Evolutionary conservation across 805 yeast genomes (phyloP), one percentile per base, ranked within the genome.

Genomic region (Kuraishia hungarica): DNA sequence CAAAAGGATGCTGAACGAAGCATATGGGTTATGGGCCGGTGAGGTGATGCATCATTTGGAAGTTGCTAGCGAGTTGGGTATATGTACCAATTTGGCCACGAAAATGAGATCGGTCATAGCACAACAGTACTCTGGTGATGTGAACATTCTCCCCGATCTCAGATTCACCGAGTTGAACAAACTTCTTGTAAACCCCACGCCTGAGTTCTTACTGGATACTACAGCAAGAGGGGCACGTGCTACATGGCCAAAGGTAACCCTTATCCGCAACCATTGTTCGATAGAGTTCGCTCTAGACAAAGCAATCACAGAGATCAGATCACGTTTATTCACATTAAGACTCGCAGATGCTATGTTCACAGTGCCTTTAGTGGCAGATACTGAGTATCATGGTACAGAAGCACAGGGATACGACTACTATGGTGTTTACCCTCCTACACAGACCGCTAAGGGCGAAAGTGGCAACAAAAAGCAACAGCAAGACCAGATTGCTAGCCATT

Each of bases 121-220:
- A 0, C 99, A 94, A 65, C 84, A 84, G 58, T 94, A 94, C 67
- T 84, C 92, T 13, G 99, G 99, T 1, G 96, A 94, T 67, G 86
- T 94, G 47, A 94, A 98, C 1, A 91, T 94, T 51, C 69, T 96
- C 50, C 99, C 98, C 0, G 88, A 87, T 52, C 74, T 87, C 56
- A 72, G 77, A 46, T 69, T 82, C 53, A 60, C 75, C 0, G 91
- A 89, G 58, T 71, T 89, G 52, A 69, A 76, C 43, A 82, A 81
- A 55, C 67, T 94, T 35, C 75, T 94, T 61, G 77, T 79, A 21
- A 93, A 94, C 64, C 99, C 99, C 1, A 80, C 92, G 0, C 84
- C 87, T 0, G 88, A 82, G 54, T 89, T 87, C 62, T 67, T 92
- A 50, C 67, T 84, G 51, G 86, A 85, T 56, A 81, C 88, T 56